Conservation (phyloP, 129 eudicot species). For the Deinandra increscens region DNA sequence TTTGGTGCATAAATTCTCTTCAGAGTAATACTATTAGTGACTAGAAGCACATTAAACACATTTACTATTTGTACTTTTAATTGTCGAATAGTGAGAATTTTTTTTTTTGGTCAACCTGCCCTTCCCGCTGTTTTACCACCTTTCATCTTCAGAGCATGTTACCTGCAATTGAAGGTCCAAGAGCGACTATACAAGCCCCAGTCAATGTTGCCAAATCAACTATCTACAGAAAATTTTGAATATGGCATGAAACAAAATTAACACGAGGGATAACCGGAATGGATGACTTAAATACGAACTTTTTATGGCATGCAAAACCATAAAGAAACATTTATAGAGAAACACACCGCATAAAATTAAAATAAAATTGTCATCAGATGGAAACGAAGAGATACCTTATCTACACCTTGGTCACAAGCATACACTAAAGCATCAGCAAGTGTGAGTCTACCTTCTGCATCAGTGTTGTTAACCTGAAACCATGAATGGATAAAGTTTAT, state of each 20-base stretch:
- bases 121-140: not conserved
- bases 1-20: not conserved
- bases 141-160: constrained; percentile 7
- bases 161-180: constrained; percentile 99
- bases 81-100: not conserved
- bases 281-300: not conserved
- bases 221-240: constrained; percentile 51
- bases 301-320: not conserved
- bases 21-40: not conserved
- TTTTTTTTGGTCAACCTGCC: not conserved
- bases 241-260: constrained; percentile 6
- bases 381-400: constrained; percentile 59
- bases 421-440: constrained; percentile 98
- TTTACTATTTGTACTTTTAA: not conserved
- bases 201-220: constrained; percentile 95
- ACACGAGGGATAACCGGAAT: not conserved
- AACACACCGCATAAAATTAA: not conserved
- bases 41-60: not conserved
- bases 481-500: constrained; percentile 7
- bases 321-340: not conserved
- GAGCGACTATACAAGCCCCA: constrained; percentile 94
- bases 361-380: not conserved
- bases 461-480: constrained; percentile 94
- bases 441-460: constrained; percentile 98
- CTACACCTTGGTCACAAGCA: constrained; percentile 98